Evolutionary conservation across 192 early-diverging fungal species (phyloP).

Genomic region (Linnemannia hyalina): DNA sequence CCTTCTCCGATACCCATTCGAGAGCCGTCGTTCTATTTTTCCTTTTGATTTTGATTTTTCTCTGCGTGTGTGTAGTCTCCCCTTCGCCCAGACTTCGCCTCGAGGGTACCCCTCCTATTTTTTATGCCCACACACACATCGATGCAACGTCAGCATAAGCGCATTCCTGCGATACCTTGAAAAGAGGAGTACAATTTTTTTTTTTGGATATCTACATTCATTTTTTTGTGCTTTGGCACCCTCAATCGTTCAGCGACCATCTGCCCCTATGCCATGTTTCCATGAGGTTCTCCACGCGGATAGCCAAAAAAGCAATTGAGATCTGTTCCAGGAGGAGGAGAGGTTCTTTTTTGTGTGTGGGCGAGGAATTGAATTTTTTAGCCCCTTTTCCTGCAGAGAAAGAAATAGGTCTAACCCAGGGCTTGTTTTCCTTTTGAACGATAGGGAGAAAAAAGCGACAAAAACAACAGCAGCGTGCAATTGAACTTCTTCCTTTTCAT

Average conservation of each 20-base stretch:
- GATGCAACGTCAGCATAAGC: slow-evolving; percentile 1
- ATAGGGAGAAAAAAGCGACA: neutral
- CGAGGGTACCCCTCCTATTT: slow-evolving; percentile 2
- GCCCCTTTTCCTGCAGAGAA: slow-evolving; percentile 7
- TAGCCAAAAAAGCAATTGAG: slow-evolving; percentile 7
- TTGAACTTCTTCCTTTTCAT: neutral
- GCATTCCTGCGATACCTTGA: neutral
- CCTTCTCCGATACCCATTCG: neutral
- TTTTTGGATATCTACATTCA: neutral
- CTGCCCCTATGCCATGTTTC: neutral
- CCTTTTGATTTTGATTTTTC: neutral
- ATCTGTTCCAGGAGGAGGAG: neutral
- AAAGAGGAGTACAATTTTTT: neutral
- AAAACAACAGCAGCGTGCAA: no score
- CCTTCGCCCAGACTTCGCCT: slow-evolving; percentile 8
- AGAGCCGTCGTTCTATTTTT: neutral
- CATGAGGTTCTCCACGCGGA: neutral
- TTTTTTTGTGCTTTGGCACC: neutral
- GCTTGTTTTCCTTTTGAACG: neutral
- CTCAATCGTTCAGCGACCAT: neutral
- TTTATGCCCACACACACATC: neutral
- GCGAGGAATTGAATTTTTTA: neutral
- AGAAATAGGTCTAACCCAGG: neutral
- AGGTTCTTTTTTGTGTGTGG: neutral
- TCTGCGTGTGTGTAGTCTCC: neutral